These are phyloP conservation scores for Plasmodium gaboni DNA, from an alignment of 169 alveolate species.

Conservation along the genomic window DNA sequence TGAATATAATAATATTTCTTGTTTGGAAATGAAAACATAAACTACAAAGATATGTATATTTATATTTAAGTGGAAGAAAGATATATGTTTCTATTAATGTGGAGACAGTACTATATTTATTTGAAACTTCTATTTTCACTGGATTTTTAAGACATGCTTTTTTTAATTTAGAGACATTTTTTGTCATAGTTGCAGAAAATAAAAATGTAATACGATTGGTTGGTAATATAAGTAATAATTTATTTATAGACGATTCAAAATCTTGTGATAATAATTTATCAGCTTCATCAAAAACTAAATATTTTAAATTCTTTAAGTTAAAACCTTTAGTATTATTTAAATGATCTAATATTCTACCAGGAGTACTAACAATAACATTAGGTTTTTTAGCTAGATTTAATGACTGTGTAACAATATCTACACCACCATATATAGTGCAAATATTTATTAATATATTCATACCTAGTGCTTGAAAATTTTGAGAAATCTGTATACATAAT, in stretches of 20 bases:
- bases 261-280: conserved; percentile 96
- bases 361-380: conserved; percentile 98
- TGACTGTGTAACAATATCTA: conserved; percentile 97
- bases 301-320: conserved; percentile 91
- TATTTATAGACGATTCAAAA: conserved; percentile 97
- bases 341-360: conserved; percentile 99
- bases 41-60: conserved; percentile 94
- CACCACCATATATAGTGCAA: conserved; percentile 98
- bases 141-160: conserved; percentile 97
- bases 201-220: conserved; percentile 95
- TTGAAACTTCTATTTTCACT: conserved; percentile 88
- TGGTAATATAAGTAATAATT: conserved; percentile 93
- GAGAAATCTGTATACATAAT: conserved; percentile 97
- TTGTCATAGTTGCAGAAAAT: conserved; percentile 99
- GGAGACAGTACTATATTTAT: conserved; percentile 94
- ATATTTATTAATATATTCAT: conserved; percentile 92
- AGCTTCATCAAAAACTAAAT: conserved; percentile 97
- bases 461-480: conserved; percentile 96
- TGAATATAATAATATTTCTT: conserved; percentile 92
- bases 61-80: conserved; percentile 95
- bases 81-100: conserved; percentile 93
- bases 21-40: conserved; percentile 84
- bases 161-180: conserved; percentile 96
- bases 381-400: conserved; percentile 96
- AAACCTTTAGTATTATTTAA: conserved; percentile 98